Conservation (phyloP, 306 rosid genomes). For the Cercis canadensis region DNA sequence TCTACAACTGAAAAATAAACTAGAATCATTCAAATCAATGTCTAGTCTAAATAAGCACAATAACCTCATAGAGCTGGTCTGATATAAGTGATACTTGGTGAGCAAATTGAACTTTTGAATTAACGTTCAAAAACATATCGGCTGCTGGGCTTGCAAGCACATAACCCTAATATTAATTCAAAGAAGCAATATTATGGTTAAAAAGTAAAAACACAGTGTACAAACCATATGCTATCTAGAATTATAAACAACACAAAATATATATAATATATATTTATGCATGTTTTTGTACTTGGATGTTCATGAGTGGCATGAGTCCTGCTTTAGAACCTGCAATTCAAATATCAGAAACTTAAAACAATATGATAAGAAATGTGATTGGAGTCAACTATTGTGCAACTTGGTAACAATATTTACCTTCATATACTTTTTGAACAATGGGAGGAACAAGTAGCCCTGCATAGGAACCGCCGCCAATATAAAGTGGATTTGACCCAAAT, state of each 20-base stretch:
- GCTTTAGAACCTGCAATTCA: slow-evolving; percentile 3
- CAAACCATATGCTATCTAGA: neutral
- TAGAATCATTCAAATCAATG: no score
- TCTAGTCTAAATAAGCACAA: neutral
- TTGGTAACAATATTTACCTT: slow-evolving; percentile 11
- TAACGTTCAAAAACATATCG: fast-evolving
- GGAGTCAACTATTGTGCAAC: no score
- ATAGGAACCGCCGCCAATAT: slow-evolving; percentile 36
- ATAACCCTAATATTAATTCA: slow-evolving; percentile 45
- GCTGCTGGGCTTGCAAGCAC: slow-evolving; percentile 58
- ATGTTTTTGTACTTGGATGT: neutral
- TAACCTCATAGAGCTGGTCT: slow-evolving; percentile 58
- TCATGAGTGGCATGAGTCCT: neutral
- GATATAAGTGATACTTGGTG: slow-evolving; percentile 53
- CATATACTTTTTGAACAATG: slow-evolving; percentile 21
- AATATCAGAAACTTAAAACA: neutral
- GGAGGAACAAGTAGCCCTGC: neutral
- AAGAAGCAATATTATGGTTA: neutral
- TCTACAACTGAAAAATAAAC: no score
- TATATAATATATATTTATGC: neutral
- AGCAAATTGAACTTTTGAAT: slow-evolving; percentile 45
- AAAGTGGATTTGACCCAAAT: slow-evolving; percentile 16
- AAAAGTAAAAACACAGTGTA: neutral
- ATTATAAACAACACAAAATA: no score
- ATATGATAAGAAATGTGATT: no score